Evolutionary conservation across 306 rosid species (phyloP), one percentile per base, ranked within the genome.

Genomic region (Trifolium subterraneum): DNA sequence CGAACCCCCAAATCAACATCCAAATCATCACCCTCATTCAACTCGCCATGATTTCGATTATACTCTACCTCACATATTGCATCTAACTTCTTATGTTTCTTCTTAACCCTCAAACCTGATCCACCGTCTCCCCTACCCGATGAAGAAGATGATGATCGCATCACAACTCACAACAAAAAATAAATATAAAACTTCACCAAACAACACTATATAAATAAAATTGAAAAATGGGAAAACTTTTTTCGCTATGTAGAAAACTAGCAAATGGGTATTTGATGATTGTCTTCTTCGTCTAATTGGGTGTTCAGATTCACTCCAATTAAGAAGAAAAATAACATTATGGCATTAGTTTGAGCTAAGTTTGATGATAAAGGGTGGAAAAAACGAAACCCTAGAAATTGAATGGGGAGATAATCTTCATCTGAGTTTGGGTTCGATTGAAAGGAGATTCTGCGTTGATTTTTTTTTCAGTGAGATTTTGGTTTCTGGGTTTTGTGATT

Each of bases 11-110:
- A 20, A 70, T 77, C 90, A 58, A 35, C 55, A 11, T 70, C 64
- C 76, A 55, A 77, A 47, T 15, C 72, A 64, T 76, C 85, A 52
- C 67, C 87, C 73, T 68, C 96, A 81, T 79, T 90, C 44, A 80
- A 48, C 42, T 87, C 94, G 50, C 64, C 84, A 75, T 88, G 98
- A 83, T 90, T 85, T 31, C 92, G 62, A 33, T 78, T 90, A 77
- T 86, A 92, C 89, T 88, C 96, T 7, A 79, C 80, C 52, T 94
- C 97, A 27, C 93, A 87, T 74, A 94, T 94, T 55, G 97, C 97
- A 76, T 94, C 96, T 38, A 94, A 87, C 84, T 89, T 90, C 90
- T 94, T 94, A 59, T 85, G 93, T 91, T 92, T 94, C 93, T 86
- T 93, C 86, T 89, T 82, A 72, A 79, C 83, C 91, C 87, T 76